Evolutionary conservation across 2,329 filamentous ascomycete species (phyloP).

Genomic region (Pseudogymnoascus sp.): DNA sequence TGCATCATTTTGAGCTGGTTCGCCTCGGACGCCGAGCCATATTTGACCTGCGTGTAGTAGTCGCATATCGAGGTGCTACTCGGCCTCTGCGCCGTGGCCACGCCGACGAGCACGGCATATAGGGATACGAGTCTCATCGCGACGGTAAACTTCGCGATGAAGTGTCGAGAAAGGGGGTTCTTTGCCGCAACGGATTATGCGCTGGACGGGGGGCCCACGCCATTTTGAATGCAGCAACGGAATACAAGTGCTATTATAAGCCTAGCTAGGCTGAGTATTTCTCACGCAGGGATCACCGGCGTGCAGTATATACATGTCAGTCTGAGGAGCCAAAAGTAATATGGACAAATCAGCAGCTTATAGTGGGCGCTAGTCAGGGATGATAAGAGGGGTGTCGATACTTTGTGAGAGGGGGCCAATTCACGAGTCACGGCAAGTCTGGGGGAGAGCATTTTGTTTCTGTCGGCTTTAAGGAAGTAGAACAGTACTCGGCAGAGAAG

Average conservation of each 20-base stretch:
- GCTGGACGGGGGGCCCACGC: neutral
- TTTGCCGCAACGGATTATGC: neutral
- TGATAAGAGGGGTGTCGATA: neutral
- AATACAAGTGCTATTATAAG: neutral
- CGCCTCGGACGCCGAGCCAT: constrained; percentile 20
- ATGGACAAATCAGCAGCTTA: neutral
- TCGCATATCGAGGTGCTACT: constrained; percentile 27
- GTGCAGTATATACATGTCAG: neutral
- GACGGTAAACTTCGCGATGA: neutral
- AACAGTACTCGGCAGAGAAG: neutral
- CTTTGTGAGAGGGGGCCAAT: neutral
- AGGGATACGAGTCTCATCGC: neutral
- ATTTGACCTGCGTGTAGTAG: constrained; percentile 24
- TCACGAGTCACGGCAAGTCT: neutral
- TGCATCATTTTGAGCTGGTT: constrained; percentile 25
- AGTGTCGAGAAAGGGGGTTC: neutral
- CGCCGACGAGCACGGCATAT: constrained; percentile 1
- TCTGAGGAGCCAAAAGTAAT: neutral
- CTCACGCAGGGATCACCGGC: neutral
- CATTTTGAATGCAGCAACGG: neutral
- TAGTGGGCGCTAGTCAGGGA: neutral
- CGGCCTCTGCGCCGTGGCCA: constrained; percentile 17
- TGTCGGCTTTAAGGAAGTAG: neutral
- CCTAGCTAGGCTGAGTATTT: neutral
- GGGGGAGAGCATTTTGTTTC: neutral